Conservation (phyloP, 108 stramenopile genomes). For the Pseudonitzschia delicatissima region DNA sequence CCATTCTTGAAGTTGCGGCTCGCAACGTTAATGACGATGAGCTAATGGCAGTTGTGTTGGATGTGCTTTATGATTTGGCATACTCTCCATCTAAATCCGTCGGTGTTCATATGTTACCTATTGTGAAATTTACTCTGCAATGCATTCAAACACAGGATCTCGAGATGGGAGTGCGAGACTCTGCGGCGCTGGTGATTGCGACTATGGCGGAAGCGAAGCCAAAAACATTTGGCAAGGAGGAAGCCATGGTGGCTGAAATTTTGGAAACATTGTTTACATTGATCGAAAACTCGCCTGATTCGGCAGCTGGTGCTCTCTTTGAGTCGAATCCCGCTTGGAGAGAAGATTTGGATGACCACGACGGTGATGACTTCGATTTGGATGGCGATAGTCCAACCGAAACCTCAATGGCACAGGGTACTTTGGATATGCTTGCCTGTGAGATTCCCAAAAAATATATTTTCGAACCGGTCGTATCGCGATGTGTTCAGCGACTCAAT, state of each 20-base stretch:
- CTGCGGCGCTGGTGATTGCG: conserved; percentile 88
- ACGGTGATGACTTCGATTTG: conserved; percentile 74
- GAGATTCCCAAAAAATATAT: conserved; percentile 94
- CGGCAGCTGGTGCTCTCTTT: conserved; percentile 93
- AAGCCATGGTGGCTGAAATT: conserved; percentile 52
- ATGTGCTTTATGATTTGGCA: conserved; percentile 86
- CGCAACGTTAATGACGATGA: conserved; percentile 73
- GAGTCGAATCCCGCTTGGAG: conserved; percentile 87
- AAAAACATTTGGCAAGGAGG: conserved; percentile 86
- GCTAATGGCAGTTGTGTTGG: conserved; percentile 71
- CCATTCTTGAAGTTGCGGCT: conserved; percentile 80
- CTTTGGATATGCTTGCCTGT: conserved; percentile 94
- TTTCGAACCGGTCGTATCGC: conserved; percentile 82
- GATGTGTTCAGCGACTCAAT: conserved; percentile 79
- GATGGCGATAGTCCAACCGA: conserved; percentile 81
- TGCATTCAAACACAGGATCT: conserved; percentile 58
- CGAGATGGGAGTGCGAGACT: conserved; percentile 84
- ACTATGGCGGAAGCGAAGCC: conserved; percentile 93
- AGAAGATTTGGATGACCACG: conserved; percentile 72
- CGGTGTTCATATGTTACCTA: conserved; percentile 51
- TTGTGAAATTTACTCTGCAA: conserved; percentile 63
- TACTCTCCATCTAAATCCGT: conserved; percentile 62
- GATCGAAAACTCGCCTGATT: conserved; percentile 85
- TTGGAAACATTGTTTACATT: conserved; percentile 83
- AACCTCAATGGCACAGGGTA: conserved; percentile 94